Percentiles rank a stretch among this genome's conserved stretches.
Evolutionary conservation across 2,329 filamentous ascomycete genomes (phyloP).

Genomic region (Penicillium paneum): DNA sequence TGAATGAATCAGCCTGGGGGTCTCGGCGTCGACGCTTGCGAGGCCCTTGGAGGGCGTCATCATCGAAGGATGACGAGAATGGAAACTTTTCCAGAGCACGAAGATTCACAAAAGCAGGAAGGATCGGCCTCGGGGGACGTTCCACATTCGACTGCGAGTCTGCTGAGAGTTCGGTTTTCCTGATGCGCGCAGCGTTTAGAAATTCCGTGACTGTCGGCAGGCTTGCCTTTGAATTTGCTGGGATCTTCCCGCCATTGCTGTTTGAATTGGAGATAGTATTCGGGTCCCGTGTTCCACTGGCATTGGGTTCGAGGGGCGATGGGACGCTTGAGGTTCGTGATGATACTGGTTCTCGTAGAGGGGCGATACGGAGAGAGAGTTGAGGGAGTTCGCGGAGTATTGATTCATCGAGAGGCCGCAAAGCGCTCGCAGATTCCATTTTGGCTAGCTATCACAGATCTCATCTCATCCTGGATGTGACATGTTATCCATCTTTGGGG

Average conservation of each 20-base stretch:
- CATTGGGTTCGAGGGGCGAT: slow-evolving; percentile 47
- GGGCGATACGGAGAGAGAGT: slow-evolving; percentile 46
- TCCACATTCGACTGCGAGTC: slow-evolving; percentile 35
- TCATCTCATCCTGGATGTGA: slow-evolving; percentile 3
- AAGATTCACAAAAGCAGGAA: slow-evolving; percentile 49
- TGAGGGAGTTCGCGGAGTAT: slow-evolving; percentile 43
- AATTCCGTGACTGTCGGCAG: slow-evolving; percentile 38
- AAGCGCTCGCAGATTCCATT: slow-evolving; percentile 11
- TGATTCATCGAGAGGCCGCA: slow-evolving; percentile 42
- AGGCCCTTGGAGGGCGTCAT: slow-evolving; percentile 32
- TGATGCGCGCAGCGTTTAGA: slow-evolving; percentile 36
- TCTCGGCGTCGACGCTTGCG: slow-evolving; percentile 47
- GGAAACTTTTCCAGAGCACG: slow-evolving; percentile 46
- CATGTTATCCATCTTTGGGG: background rate
- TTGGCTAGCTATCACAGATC: slow-evolving; percentile 2
- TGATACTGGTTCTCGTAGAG: slow-evolving; percentile 47
- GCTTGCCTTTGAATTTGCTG: slow-evolving; percentile 28
- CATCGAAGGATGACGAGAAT: slow-evolving; percentile 40
- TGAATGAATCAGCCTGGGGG: slow-evolving; percentile 39
- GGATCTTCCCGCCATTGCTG: slow-evolving; percentile 27
- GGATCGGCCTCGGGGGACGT: slow-evolving; percentile 39
- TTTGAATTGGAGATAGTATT: slow-evolving; percentile 29
- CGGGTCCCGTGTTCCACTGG: slow-evolving; percentile 33
- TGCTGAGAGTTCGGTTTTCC: slow-evolving; percentile 32
- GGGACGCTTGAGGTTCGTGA: slow-evolving; percentile 41